Percentiles rank a stretch among this genome's conserved stretches.
phyloP scores from a whole-genome alignment of 2,329 filamentous ascomycete species.

The Trichoderma sp. region DNA sequence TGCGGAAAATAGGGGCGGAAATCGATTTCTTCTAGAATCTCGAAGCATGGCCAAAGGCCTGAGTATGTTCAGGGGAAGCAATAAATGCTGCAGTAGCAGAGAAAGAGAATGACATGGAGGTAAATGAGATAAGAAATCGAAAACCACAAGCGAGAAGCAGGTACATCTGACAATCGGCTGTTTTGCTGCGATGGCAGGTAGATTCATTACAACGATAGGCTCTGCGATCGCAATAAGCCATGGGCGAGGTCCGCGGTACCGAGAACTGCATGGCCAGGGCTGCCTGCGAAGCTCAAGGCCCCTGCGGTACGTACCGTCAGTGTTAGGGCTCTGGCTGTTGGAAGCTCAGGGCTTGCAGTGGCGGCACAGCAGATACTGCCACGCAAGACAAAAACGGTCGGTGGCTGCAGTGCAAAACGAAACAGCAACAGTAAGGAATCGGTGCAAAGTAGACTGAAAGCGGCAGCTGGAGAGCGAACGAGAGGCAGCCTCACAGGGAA shows the following conservation, averaged over 20 bases:
- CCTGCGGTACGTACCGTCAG: background rate
- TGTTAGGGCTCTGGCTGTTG: background rate
- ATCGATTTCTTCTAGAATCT: conserved; percentile 15
- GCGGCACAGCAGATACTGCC: background rate
- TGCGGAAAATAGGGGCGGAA: conserved; percentile 18
- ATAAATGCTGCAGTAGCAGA: background rate
- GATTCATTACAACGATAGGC: background rate
- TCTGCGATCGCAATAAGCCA: background rate
- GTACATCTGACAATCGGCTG: conserved; percentile 11
- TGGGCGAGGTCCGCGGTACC: background rate
- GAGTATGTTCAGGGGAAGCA: conserved; percentile 15
- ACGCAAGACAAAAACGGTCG: background rate
- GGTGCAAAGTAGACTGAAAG: background rate
- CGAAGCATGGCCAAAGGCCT: conserved; percentile 1
- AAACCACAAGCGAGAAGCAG: conserved; percentile 13
- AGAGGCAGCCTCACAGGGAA: background rate
- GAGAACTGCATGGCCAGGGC: background rate
- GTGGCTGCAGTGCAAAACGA: background rate
- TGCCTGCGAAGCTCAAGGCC: background rate
- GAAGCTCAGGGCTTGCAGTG: background rate
- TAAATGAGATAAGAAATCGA: conserved; percentile 21
- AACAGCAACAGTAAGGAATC: background rate
- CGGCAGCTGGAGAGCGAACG: background rate
- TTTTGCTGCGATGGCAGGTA: conserved; percentile 1
- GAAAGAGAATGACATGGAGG: background rate